Base-by-base conservation (phyloP, 2,329 filamentous ascomycete genomes). In the Ilyonectria sp. region DNA sequence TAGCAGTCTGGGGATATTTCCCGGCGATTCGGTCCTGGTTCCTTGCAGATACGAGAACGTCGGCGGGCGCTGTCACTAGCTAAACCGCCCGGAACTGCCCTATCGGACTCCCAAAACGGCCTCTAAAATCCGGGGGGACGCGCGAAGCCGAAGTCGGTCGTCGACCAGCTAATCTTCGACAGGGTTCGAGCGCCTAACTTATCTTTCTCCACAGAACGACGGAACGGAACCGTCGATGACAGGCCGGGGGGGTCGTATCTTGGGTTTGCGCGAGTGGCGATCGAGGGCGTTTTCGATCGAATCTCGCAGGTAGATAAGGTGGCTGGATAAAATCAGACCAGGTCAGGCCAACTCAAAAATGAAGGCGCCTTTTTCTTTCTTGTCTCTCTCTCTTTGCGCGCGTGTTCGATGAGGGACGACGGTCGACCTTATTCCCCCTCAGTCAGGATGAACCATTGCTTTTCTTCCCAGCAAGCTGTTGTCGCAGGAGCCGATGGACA, bases 41-140 rank as follows among this genome's bases (percentile, higher is more conserved):
- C 57, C 57, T 65, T 60, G 62, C 62, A 65, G 62, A 65, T 65
- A 59, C 56, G 63, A 59, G 31, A 4, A 53, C 17, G 40, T 37
- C 49, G 35, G 33, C 44, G 44, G 19, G 44, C 44, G 44, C 44
- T 21, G 44, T 15, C 21, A 46, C 40, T 8, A 6, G 40, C 40
- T 46, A 9, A 33, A 33, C 15, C 15, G 40, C 31, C 31, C 31
- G 31, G 31, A 19, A 19, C 43, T 46, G 62, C 40, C 62, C 62
- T 60, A 55, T 65, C 62, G 56, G 56, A 31, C 31, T 43, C 31
- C 55, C 40, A 63, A 58, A 65, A 21, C 40, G 15, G 37, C 56
- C 53, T 49, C 55, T 23, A 60, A 65, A 65, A 65, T 31, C 55
- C 61, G 47, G 56, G 62, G 55, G 62, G 49, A 3, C 33, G 54